Conservation (phyloP, 148 eudicot species). For the Cornus suecica region DNA sequence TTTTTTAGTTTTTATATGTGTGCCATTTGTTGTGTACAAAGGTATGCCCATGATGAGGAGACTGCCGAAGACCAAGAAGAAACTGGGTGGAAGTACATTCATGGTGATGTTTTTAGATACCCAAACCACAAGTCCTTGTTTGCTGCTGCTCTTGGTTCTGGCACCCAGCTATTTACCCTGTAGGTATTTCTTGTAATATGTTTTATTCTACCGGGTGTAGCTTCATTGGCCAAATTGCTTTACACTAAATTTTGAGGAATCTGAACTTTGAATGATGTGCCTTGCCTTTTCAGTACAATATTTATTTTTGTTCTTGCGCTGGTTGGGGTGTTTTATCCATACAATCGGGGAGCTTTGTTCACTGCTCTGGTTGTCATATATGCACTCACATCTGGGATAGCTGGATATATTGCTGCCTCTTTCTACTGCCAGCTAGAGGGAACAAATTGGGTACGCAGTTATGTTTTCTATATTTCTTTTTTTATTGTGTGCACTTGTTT, state of each 20-base stretch:
- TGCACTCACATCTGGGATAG: constrained; percentile 33
- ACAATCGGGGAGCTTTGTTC: constrained; percentile 34
- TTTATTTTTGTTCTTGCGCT: constrained; percentile 29
- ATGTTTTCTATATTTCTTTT: background rate
- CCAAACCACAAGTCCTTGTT: constrained; percentile 52
- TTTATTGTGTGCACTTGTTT: background rate
- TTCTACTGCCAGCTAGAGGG: constrained; percentile 36
- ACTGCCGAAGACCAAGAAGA: constrained; percentile 61
- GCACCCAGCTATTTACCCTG: constrained; percentile 57
- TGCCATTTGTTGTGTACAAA: constrained; percentile 5
- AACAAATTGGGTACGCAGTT: constrained; percentile 28
- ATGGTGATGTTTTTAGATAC: constrained; percentile 61
- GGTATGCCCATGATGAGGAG: constrained; percentile 64
- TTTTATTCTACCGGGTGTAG: background rate
- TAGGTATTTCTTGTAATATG: constrained; percentile 20
- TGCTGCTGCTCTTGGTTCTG: constrained; percentile 57
- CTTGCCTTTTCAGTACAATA: constrained; percentile 18
- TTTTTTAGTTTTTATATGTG: background rate
- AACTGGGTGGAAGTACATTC: constrained; percentile 61
- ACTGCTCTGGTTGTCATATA: constrained; percentile 35
- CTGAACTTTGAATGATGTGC: background rate
- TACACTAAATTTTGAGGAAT: background rate
- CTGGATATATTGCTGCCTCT: constrained; percentile 30
- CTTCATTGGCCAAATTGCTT: background rate
- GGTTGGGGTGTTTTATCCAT: constrained; percentile 31